A percentile compares a stretch with the other conserved stretches of the same genome.
Evolutionary conservation across 2,329 filamentous ascomycete species (phyloP).

Genomic region (Bimuria novae-zelandiae): DNA sequence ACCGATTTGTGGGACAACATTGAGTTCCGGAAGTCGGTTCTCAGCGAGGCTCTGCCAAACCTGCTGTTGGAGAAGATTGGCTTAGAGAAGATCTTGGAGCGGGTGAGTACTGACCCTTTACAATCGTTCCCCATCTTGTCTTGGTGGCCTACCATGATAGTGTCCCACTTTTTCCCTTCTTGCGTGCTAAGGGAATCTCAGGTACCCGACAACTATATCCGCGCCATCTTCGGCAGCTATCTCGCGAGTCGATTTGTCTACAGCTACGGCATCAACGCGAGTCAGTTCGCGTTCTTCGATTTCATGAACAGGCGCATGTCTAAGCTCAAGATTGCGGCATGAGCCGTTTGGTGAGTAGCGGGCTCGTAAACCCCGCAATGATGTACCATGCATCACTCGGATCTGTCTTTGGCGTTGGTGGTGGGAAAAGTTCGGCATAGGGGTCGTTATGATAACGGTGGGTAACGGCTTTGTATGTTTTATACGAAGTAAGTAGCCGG

Average conservation of each 20-base stretch:
- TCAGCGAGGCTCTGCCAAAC: conserved; percentile 83
- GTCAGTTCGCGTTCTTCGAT: conserved; percentile 97
- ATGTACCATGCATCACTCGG: neutral
- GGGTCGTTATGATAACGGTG: no score
- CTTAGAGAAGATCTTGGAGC: conserved; percentile 80
- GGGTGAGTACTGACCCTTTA: no score
- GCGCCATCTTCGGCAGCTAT: conserved; percentile 95
- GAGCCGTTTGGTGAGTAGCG: neutral
- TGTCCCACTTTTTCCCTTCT: no score
- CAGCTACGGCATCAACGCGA: conserved; percentile 87
- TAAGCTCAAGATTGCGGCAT: conserved; percentile 30
- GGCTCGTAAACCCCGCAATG: neutral
- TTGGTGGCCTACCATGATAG: no score
- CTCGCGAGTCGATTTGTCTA: conserved; percentile 96
- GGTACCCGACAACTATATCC: conserved; percentile 89
- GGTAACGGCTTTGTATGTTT: neutral
- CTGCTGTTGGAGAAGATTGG: conserved; percentile 88
- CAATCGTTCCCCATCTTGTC: no score
- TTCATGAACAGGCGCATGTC: conserved; percentile 65
- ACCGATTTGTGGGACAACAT: conserved; percentile 90
- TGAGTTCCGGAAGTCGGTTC: conserved; percentile 74
- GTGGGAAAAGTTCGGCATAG: neutral
- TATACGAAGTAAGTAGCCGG: no score
- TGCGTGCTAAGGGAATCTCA: conserved; percentile 39
- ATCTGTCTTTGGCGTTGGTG: neutral